Conservation (phyloP, 768 basidiomycete species). For the Lactarius sanguifluus region DNA sequence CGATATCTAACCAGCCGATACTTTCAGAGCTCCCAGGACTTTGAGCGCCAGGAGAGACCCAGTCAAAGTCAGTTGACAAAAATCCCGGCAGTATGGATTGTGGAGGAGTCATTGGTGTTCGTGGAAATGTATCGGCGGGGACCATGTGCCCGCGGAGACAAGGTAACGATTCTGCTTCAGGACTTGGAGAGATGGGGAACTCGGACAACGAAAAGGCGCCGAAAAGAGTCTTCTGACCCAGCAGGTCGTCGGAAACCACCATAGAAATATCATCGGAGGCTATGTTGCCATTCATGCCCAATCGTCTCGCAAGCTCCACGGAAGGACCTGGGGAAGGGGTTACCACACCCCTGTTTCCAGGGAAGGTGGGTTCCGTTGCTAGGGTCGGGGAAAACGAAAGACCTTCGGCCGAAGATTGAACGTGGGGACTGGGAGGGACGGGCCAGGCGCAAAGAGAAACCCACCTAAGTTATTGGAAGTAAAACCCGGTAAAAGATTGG, state of each 20-base stretch:
- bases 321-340: conserved; percentile 4
- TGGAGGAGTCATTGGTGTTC: background rate
- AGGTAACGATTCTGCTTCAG: background rate
- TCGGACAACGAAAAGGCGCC: background rate
- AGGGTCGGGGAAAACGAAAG: conserved; percentile 37
- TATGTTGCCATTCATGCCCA: background rate
- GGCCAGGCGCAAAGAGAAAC: conserved; percentile 7
- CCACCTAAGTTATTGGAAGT: background rate
- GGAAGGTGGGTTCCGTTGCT: background rate
- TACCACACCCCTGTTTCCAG: background rate
- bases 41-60: conserved; percentile 4
- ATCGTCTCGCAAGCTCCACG: background rate
- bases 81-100: background rate
- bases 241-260: conserved; percentile 3
- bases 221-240: background rate
- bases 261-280: background rate
- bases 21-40: background rate
- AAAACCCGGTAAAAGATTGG: background rate
- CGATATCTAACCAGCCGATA: background rate
- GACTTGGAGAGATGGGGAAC: background rate
- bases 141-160: background rate
- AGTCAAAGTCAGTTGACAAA: background rate
- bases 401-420: conserved; percentile 54
- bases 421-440: conserved; percentile 50
- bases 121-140: too few relatives aligned